Conservation (phyloP, 257 asterid species). For the Nicotiana tomentosiformis region DNA sequence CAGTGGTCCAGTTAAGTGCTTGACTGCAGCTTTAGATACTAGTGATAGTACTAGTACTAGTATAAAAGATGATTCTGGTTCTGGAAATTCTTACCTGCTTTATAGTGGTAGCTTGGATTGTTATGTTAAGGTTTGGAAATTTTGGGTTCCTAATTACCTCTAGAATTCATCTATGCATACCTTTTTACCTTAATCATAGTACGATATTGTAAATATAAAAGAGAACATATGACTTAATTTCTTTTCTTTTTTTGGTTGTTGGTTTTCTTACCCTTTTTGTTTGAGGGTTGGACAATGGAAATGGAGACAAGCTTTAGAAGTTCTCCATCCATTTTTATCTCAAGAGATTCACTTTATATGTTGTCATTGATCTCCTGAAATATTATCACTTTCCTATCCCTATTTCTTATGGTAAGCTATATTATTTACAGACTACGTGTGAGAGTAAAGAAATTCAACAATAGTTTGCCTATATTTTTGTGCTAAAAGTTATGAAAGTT, state of each 20-base stretch:
- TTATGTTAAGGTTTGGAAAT: constrained; percentile 55
- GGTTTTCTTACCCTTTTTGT: not conserved
- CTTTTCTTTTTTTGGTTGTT: not conserved
- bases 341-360: too few relatives aligned
- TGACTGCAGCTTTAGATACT: constrained; percentile 27
- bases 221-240: not conserved
- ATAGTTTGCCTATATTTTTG: not conserved
- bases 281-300: not conserved
- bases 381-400: too few relatives aligned
- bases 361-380: too few relatives aligned
- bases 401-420: too few relatives aligned
- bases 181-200: not conserved
- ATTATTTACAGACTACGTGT: not conserved
- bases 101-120: constrained; percentile 75
- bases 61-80: not conserved
- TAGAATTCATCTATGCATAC: not conserved
- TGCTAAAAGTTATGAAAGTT: not conserved
- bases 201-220: not conserved
- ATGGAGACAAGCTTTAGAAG: not conserved
- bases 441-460: not conserved
- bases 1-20: constrained; percentile 58
- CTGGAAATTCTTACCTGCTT: constrained; percentile 31
- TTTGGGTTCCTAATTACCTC: constrained; percentile 27
- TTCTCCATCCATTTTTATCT: not conserved
- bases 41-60: too few relatives aligned